Base-by-base conservation (phyloP, 495 filamentous ascomycete species). In the Aspergillus asperescens region DNA sequence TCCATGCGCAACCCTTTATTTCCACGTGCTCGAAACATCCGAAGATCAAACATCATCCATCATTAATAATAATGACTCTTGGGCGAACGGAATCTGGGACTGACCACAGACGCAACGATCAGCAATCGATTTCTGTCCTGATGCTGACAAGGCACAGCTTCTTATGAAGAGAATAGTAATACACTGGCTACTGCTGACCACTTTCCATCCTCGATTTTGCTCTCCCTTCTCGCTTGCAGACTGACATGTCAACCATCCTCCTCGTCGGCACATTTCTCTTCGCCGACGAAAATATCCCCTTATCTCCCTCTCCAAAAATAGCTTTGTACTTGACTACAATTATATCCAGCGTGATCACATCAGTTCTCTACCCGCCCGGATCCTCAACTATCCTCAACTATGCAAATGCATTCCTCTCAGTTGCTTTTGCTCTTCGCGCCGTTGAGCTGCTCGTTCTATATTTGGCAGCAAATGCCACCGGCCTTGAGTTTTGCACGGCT, bases 381-480 rank as follows among this genome's bases (percentile, higher is more conserved):
- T 24, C 31, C 8, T n/a, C 32, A 7, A 23, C 34, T 16, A 58
- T 57, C 31, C 10, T 56, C 13, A 55, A 49, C 39, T 58, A 61
- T 41, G 23, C 51, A 5, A 55, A 61, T 48, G 55, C 39, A 12
- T 58, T 58, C 34, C 31, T 61, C 1, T 50, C 51, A 15, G 48
- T 52, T n/a, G 44, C 48, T 7, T 58, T 35, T 22, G 31, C 51
- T 8, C 37, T 61, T 25, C 59, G 59, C 13, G 55, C 55, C 6
- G 24, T 58, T 20, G 59, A 61, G 25, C 43, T 58, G n/a, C 59
- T 61, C 12, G 15, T 54, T 6, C 34, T 58, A 61, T 43, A 24
- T 47, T n/a, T 61, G 59, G 59, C 19, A 50, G 27, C 44, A 48
- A 1, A 40, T 61, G 8, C 55, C 51, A 13, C 40, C 19, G 6